phyloP scores from a whole-genome alignment of 148 eudicot genomes.

The Rhododendron mucronatum region DNA sequence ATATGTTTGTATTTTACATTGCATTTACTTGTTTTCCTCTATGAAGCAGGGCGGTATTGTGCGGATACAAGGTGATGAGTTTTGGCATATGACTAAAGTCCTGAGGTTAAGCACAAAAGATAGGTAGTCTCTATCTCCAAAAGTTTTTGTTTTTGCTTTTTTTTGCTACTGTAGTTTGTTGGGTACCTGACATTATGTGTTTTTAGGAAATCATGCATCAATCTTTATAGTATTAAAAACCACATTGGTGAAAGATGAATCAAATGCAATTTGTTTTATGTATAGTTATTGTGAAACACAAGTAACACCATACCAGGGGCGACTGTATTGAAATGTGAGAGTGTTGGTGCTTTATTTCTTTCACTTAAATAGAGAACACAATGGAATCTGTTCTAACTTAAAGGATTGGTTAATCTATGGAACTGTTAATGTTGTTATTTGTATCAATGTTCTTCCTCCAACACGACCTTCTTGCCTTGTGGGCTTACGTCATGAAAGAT shows the following conservation, averaged over 20 bases:
- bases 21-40: neutral
- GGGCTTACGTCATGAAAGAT: neutral
- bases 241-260: neutral
- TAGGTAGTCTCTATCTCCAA: constrained; percentile 43
- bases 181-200: neutral
- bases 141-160: neutral
- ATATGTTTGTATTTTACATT: neutral
- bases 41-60: constrained; percentile 54
- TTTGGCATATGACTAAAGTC: constrained; percentile 95
- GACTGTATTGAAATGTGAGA: neutral
- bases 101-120: constrained; percentile 57
- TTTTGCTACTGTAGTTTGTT: neutral
- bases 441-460: neutral
- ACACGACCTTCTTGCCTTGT: neutral
- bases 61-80: constrained; percentile 84
- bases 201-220: neutral
- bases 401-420: neutral
- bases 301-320: neutral
- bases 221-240: neutral
- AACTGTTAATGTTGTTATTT: neutral
- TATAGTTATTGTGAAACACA: neutral
- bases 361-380: neutral
- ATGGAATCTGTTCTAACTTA: neutral
- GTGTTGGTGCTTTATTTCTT: neutral
- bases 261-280: neutral